These are phyloP conservation scores for Chlamydomonas eustigma DNA, from an alignment of 139 green algal species.

Conservation along the genomic window DNA sequence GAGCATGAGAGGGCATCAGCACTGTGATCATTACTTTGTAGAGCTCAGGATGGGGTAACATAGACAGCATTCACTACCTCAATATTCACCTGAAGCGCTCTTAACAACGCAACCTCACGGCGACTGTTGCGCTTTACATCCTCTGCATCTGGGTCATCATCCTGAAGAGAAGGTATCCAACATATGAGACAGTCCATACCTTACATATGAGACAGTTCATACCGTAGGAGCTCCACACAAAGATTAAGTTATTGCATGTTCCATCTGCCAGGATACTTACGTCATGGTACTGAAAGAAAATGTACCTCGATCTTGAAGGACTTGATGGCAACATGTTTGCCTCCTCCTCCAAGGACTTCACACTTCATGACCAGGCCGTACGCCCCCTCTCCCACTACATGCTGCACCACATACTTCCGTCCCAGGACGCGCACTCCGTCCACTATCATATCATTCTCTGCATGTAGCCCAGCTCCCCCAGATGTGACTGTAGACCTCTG, in stretches of 20 bases:
- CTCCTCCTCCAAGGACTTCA: conserved; percentile 21
- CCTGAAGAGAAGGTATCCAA: conserved; percentile 5
- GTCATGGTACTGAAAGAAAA: neutral
- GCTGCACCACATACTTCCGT: conserved; percentile 38
- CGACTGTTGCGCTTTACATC: conserved; percentile 53
- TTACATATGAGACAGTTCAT: too few relatives aligned
- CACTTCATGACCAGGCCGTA: conserved; percentile 84
- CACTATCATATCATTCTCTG: conserved; percentile 20
- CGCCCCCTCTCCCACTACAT: conserved; percentile 77
- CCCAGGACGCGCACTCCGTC: conserved; percentile 45
- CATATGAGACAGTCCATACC: too few relatives aligned
- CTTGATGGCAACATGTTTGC: conserved; percentile 73
- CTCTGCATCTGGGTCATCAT: conserved; percentile 52
- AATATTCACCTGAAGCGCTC: conserved; percentile 16
- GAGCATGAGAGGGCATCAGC: neutral
- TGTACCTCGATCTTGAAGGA: conserved; percentile 77
- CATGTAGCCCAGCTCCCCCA: too few relatives aligned
- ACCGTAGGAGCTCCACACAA: too few relatives aligned
- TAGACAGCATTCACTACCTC: neutral
- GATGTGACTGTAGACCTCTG: too few relatives aligned
- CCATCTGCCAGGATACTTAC: neutral
- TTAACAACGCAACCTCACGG: conserved; percentile 43
- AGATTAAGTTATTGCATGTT: too few relatives aligned
- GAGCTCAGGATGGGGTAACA: too few relatives aligned
- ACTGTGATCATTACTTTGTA: too few relatives aligned